Evolutionary conservation across 176 grass and related monocot genomes (phyloP), one percentile per base, ranked within the genome.

Genomic region (Puya raimondii): DNA sequence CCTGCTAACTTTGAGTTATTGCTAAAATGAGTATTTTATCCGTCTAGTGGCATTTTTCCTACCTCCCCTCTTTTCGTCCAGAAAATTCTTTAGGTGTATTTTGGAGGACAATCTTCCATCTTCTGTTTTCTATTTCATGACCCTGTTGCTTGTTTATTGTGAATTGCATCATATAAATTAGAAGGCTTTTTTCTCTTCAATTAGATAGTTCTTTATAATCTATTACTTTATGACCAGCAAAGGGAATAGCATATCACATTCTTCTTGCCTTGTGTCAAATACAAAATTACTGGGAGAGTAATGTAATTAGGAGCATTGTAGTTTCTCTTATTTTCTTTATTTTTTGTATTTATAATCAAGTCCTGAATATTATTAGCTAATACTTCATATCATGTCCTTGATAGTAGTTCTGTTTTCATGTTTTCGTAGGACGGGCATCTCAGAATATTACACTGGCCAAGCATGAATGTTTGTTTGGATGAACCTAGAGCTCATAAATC

Each of bases 401-500:
- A 61, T 61, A 61, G 21, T 3, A 59, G 17, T 49, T 80, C 68
- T 58, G 68, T 49, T 74, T 50, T 53, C 17, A 74, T 79, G 64
- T 66, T 13, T 71, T 66, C 82, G 20, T 69, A 99, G 94, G 87
- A 99, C 86, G 89, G 94, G 26, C 89, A 79, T 83, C 82, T 99
- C 51, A 90, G 84, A 81, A 87, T 99, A 86, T 93, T 93, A 68
- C 84, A 86, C 64, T 99, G 94, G 94, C 89, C 89, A 74, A 93
- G 84, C 78, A 68, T 86, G 84, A 85, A 88, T 72, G 63, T 93
- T 68, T 80, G 92, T 54, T 81, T 99, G 70, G 94, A 99, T 87
- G 84, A 99, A 86, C 87, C 94, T 69, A 99, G 90, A 64, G 94
- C 89, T 65, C 94, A 99, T 70, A 99, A 80, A 71, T 93, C 94